Percentiles rank a stretch among this genome's conserved stretches.
These are phyloP conservation scores for Kwoniella dendrophila DNA, from an alignment of 768 basidiomycete genomes.

Conservation along the genomic window DNA sequence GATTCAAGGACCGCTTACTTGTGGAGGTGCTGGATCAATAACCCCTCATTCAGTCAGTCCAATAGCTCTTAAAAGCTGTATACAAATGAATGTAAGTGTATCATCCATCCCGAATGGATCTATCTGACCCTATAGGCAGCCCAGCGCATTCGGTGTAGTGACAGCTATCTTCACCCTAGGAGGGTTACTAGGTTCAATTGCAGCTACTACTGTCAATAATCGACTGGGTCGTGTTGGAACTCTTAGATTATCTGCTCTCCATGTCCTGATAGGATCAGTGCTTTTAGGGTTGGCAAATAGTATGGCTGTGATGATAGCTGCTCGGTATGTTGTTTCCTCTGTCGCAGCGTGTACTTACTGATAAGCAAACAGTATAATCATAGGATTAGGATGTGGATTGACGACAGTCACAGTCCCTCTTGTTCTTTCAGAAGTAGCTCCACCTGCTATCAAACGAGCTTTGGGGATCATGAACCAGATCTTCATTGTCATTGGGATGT, in stretches of 20 bases:
- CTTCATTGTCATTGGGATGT: constrained; percentile 52
- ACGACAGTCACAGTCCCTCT: constrained; percentile 69
- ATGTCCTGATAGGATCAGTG: constrained; percentile 36
- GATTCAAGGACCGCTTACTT: constrained; percentile 63
- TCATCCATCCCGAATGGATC: background rate
- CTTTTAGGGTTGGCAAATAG: constrained; percentile 31
- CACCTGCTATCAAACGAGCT: constrained; percentile 64
- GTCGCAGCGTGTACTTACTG: background rate
- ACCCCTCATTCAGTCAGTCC: constrained; percentile 13
- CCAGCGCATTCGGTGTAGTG: constrained; percentile 72
- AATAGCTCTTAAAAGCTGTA: constrained; percentile 32
- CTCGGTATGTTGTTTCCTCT: constrained; percentile 25
- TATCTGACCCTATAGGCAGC: constrained; percentile 9
- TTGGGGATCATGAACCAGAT: constrained; percentile 52
- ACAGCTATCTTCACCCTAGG: constrained; percentile 85
- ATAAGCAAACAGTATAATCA: constrained; percentile 37
- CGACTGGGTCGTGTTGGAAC: constrained; percentile 38
- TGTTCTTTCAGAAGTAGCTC: constrained; percentile 82
- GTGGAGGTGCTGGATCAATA: constrained; percentile 19
- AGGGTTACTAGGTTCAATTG: constrained; percentile 69
- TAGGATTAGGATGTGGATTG: constrained; percentile 52
- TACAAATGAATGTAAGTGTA: constrained; percentile 39
- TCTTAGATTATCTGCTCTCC: constrained; percentile 28
- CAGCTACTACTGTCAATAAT: constrained; percentile 24
- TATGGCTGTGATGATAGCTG: constrained; percentile 30